phyloP scores from a whole-genome alignment of 129 eudicot genomes.

The Cynara cardunculus region DNA sequence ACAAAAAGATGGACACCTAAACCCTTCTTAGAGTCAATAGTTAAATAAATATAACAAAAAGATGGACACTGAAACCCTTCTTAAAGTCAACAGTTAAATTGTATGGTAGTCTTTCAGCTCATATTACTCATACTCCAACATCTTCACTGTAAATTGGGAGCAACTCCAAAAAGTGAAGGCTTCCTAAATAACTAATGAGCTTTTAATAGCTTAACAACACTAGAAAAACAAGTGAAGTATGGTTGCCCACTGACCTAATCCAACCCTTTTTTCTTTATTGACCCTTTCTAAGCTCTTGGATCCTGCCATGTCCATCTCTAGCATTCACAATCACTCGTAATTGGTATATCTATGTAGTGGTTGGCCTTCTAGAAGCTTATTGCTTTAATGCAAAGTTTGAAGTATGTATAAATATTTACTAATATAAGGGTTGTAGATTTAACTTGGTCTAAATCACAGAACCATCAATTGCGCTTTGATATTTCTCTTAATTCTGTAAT shows the following conservation, averaged over 20 bases:
- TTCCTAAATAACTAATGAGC: no score
- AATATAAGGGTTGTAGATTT: not conserved
- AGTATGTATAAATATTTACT: not conserved
- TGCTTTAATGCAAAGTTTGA: not conserved
- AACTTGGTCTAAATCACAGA: not conserved
- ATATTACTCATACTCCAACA: no score
- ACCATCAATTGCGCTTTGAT: not conserved
- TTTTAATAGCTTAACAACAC: no score
- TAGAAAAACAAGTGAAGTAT: no score
- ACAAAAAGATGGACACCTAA: no score
- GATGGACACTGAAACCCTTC: no score
- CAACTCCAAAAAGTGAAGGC: no score
- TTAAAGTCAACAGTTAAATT: no score
- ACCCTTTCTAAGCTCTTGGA: not conserved
- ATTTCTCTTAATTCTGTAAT: not conserved
- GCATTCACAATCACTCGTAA: not conserved
- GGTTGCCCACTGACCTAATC: not conserved
- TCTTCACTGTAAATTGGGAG: no score
- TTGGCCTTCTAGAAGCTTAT: not conserved
- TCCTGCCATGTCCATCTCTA: not conserved
- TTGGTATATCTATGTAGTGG: not conserved
- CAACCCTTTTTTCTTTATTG: not conserved
- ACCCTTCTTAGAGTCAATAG: no score
- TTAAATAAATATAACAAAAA: no score
- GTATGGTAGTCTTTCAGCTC: no score